Base-by-base conservation (phyloP, 331 rosid species). In the Malus hybrid region DNA sequence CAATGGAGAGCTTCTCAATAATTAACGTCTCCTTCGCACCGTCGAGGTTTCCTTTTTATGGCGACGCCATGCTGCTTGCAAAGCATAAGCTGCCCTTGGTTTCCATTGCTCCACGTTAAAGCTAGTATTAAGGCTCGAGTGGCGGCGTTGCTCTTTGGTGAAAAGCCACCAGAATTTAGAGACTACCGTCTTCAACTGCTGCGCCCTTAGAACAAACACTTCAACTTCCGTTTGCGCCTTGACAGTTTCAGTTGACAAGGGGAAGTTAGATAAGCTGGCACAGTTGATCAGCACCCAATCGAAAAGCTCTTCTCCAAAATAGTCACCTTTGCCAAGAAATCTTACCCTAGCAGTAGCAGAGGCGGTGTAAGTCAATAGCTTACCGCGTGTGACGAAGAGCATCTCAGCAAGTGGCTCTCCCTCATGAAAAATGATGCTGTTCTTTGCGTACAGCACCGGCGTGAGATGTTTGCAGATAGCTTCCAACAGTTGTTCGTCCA, bases 261-360 rank as follows among this genome's bases (percentile, higher is more conserved):
- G 86, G 18, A 84, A 82, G 32, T 76, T 69, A 10, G 84, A 74
- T 12, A 76, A 33, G 16, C 14, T 29, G n/a, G 71, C 72, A 65
- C 22, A 4, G 2, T 22, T 19, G n/a, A 63, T 24, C 18, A 87
- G 69, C 11, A 65, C 88, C 86, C 85, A 84, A 4, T 77, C 72
- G 13, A 86, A 78, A 31, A 84, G 85, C 46, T 77, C 83, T 36
- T 84, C 87, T 28, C 88, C 88, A 10, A 77, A 86, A 27, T 79
- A 84, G 11, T 81, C 84, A 29, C 86, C 85, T 22, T 65, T 70
- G 10, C 10, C 27, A 24, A 24, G 24, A 24, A 24, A 24, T 24
- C 24, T 24, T 24, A 24, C 24, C 24, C 24, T 24, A 24, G 24
- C 24, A 24, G 24, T 24, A 24, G 24, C 24, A 24, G 24, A 24